phyloP scores from a whole-genome alignment of 2,329 filamentous ascomycete genomes.

The Fusarium buharicum region DNA sequence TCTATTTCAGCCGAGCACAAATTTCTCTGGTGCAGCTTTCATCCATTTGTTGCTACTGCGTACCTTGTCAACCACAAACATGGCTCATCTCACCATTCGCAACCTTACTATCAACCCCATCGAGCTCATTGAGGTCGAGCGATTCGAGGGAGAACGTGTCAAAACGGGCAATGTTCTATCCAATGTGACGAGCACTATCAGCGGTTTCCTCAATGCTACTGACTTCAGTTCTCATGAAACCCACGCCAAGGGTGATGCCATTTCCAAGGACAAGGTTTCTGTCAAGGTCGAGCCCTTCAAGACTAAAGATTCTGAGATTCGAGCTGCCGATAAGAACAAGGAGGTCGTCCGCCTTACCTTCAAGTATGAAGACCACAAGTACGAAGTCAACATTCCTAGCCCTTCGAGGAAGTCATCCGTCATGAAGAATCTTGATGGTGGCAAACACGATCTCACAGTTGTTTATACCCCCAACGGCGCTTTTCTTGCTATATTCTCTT shows the following conservation, averaged over 20 bases:
- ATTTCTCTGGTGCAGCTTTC: neutral
- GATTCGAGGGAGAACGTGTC: slow-evolving; percentile 68
- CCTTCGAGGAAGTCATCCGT: slow-evolving; percentile 67
- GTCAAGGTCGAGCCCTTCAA: slow-evolving; percentile 76
- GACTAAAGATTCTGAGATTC: slow-evolving; percentile 66
- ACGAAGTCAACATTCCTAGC: slow-evolving; percentile 78
- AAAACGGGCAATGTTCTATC: slow-evolving; percentile 56
- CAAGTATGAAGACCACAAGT: slow-evolving; percentile 64
- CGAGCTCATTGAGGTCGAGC: slow-evolving; percentile 77
- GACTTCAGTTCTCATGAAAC: slow-evolving; percentile 46
- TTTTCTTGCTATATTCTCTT: slow-evolving; percentile 74
- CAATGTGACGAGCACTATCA: slow-evolving; percentile 58
- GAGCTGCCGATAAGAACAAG: slow-evolving; percentile 65
- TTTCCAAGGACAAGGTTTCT: slow-evolving; percentile 69
- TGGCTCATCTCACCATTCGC: slow-evolving; percentile 75
- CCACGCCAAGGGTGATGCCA: slow-evolving; percentile 66
- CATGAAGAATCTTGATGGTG: slow-evolving; percentile 65
- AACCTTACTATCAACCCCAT: slow-evolving; percentile 82
- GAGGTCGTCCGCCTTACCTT: slow-evolving; percentile 82
- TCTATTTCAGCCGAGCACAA: neutral
- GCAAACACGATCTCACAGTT: slow-evolving; percentile 69
- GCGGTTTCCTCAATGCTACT: slow-evolving; percentile 58
- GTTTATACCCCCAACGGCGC: slow-evolving; percentile 70
- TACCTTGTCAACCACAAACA: slow-evolving; percentile 42
- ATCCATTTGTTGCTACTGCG: neutral